phyloP scores from a whole-genome alignment of 2,329 filamentous ascomycete genomes.

The Clonostachys chloroleuca region DNA sequence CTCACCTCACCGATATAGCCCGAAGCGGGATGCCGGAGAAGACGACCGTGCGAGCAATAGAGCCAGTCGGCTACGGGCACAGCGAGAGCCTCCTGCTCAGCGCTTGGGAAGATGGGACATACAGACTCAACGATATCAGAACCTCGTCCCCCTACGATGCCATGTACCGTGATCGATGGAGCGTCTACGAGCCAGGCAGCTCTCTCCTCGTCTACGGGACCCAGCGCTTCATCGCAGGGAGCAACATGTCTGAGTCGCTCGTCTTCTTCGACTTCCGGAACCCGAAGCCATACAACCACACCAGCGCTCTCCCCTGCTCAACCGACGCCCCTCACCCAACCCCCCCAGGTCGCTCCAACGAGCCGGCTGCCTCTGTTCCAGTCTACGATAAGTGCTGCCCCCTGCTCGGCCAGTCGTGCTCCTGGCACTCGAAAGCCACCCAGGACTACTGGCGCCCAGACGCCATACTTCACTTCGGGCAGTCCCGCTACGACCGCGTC shows the following conservation, averaged over 20 bases:
- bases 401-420: constrained; percentile 24
- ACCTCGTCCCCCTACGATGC: constrained; percentile 39
- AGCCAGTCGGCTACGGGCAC: constrained; percentile 31
- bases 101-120: constrained; percentile 49
- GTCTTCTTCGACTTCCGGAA: constrained; percentile 52
- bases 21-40: constrained; percentile 13
- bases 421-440: constrained; percentile 41
- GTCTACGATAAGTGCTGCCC: constrained; percentile 23
- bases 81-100: constrained; percentile 38
- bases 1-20: constrained; percentile 7
- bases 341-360: constrained; percentile 16
- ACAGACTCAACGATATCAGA: constrained; percentile 44
- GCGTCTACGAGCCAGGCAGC: constrained; percentile 38
- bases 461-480: constrained; percentile 37
- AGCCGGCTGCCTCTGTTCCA: constrained; percentile 1
- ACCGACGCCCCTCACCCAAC: constrained; percentile 24
- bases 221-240: constrained; percentile 46
- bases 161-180: constrained; percentile 48
- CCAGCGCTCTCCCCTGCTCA: constrained; percentile 40
- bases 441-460: constrained; percentile 43
- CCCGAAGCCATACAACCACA: constrained; percentile 41
- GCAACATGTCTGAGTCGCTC: constrained; percentile 33
- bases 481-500: constrained; percentile 22
- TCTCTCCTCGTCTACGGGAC: constrained; percentile 43
- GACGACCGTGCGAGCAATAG: constrained; percentile 38